Evolutionary conservation across 345 rosid genomes (phyloP).

Genomic region (Citrus maxima): DNA sequence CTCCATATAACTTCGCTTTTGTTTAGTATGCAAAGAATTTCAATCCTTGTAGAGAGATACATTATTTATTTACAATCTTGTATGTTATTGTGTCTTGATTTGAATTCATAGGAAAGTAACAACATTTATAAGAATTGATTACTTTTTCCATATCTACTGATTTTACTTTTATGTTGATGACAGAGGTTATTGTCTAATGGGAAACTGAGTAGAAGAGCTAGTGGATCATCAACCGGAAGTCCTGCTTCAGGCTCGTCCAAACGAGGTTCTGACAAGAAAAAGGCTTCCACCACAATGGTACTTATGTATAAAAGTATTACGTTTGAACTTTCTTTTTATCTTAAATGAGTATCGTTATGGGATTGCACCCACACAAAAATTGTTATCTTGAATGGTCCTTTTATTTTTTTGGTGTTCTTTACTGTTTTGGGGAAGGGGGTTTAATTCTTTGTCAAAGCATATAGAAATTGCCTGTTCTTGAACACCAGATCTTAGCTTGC

Average conservation of each 20-base stretch:
- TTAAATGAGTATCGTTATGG: background rate
- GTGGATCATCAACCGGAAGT: slow-evolving; percentile 39
- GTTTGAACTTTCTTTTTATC: background rate
- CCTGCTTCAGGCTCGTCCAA: slow-evolving; percentile 44
- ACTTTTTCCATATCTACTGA: background rate
- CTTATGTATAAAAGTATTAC: background rate
- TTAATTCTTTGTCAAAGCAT: background rate
- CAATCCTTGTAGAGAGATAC: background rate
- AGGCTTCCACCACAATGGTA: slow-evolving; percentile 49
- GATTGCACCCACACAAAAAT: background rate
- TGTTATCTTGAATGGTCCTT: too few relatives aligned
- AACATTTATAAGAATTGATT: background rate
- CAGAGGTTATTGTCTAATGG: slow-evolving; percentile 49
- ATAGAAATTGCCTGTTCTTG: background rate
- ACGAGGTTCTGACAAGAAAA: slow-evolving; percentile 57
- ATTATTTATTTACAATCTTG: background rate
- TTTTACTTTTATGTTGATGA: slow-evolving; percentile 9
- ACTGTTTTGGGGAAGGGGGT: too few relatives aligned
- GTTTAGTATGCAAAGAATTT: background rate
- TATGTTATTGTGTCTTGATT: background rate
- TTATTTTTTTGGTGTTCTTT: too few relatives aligned
- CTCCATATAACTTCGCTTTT: background rate
- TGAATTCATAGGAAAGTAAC: background rate
- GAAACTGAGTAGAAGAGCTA: slow-evolving; percentile 47
- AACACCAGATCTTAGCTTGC: background rate